Percentiles rank a stretch among this genome's conserved stretches.
Evolutionary conservation across 306 rosid species (phyloP).

Genomic region (Malus fusca): DNA sequence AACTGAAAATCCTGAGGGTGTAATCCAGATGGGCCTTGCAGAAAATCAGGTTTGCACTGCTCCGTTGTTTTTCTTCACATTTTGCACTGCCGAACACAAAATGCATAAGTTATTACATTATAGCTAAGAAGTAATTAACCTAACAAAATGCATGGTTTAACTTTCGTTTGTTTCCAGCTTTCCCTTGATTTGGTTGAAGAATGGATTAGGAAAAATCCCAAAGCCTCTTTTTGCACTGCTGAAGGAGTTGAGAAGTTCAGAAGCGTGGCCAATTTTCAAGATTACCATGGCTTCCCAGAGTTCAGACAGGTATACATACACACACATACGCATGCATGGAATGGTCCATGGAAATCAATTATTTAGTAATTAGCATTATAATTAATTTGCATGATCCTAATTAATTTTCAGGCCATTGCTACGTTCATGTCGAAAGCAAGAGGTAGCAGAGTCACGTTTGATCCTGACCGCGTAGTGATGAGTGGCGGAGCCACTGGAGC

Average conservation of each 20-base stretch:
- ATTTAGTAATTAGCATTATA: neutral
- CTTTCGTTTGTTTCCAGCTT: slow-evolving; percentile 31
- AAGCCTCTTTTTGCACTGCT: slow-evolving; percentile 70
- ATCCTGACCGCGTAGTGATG: slow-evolving; percentile 70
- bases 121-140: neutral
- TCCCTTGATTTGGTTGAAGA: slow-evolving; percentile 51
- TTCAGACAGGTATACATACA: slow-evolving; percentile 46
- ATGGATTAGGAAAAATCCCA: slow-evolving; percentile 64
- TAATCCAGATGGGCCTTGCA: slow-evolving; percentile 92
- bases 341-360: neutral
- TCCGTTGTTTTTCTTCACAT: neutral
- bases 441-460: slow-evolving; percentile 69
- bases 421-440: slow-evolving; percentile 76
- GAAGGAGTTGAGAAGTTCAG: slow-evolving; percentile 62
- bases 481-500: slow-evolving; percentile 97
- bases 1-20: slow-evolving; percentile 53
- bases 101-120: too few species aligned
- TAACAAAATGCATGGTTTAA: neutral
- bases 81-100: too few species aligned
- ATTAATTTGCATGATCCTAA: neutral
- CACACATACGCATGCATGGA: neutral
- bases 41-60: slow-evolving; percentile 64
- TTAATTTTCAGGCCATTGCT: slow-evolving; percentile 56
- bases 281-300: slow-evolving; percentile 72
- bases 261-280: slow-evolving; percentile 67